Evolutionary conservation across 2,329 filamentous ascomycete species (phyloP), one percentile per base, ranked within the genome.

Genomic region (Botryotinia calthae): DNA sequence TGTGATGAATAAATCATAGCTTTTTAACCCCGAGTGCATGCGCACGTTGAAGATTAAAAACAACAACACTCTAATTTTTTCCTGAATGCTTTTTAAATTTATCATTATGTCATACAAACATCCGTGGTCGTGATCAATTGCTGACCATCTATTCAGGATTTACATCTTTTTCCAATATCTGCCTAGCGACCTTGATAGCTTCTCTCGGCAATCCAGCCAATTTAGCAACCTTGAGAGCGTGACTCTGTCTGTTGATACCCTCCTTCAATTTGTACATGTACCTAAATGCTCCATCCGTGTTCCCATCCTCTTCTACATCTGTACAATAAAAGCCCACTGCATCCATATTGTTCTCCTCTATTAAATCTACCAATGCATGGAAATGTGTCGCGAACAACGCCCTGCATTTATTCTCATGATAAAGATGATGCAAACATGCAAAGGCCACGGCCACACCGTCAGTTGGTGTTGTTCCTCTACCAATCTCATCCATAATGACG

Each of bases 401-500:
- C 22, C 96, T 88, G 80, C 92, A 94, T 80, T 86, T 86, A 80
- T 96, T 98, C 34, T 92, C 84, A 66, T 90, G 86, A 77, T 93
- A 91, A 25, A 99, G 85, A 81, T 98, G 94, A 79, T 95, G 89
- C 67, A 99, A 84, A 79, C 91, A 94, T 1, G 95, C 96, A 81
- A 92, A 98, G 0, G 94, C 94, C 1, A 99, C 92, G 0, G 96
- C 96, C 2, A 91, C 88, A 3, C 96, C 96, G 81, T 98, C 96
- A 79, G 95, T 92, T 0, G 95, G 94, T 31, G 96, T 97, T 0
- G 97, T 99, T 14, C 96, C 96, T 65, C 96, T 88, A 0, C 96
- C 96, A 54, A 99, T 93, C 84, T 99, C 96, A 81, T 99, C 96
- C 95, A 99, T 98, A 81, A 99, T 95, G 74, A 96, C 95, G 78